A percentile compares a stretch with the other conserved stretches of the same genome.
phyloP scores from a whole-genome alignment of 225 moss, liverwort and hornwort genomes.

The Climacium dendroides region DNA sequence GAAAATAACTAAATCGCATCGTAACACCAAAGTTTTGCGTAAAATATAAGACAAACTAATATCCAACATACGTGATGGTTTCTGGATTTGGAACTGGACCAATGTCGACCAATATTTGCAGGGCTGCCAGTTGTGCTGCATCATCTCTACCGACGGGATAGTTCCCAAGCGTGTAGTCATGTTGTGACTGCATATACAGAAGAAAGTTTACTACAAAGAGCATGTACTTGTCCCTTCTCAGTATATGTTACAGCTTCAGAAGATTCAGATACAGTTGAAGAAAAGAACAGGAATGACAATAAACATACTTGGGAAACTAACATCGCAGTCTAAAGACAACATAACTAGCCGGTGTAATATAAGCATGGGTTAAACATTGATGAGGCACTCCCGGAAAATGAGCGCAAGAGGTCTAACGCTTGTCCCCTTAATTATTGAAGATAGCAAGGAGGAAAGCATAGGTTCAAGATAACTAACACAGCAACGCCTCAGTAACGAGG shows the following conservation, averaged over 20 bases:
- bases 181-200: conserved; percentile 64
- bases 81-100: conserved; percentile 73
- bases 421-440: neutral
- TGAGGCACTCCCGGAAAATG: neutral
- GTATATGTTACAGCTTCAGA: neutral
- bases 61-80: conserved; percentile 53
- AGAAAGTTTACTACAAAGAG: neutral
- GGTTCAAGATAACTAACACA: neutral
- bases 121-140: conserved; percentile 80
- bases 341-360: no score
- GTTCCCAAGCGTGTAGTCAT: conserved; percentile 90
- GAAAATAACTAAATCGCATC: neutral
- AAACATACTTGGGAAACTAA: neutral
- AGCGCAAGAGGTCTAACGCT: neutral
- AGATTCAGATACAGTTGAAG: neutral
- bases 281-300: neutral
- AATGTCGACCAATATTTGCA: conserved; percentile 82
- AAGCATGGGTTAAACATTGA: neutral
- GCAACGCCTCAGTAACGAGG: neutral
- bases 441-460: neutral
- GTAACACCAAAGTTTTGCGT: neutral
- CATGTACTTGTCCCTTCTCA: neutral
- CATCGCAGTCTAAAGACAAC: neutral
- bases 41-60: neutral
- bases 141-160: conserved; percentile 92